A percentile compares a stretch with the other conserved stretches of the same genome.
phyloP scores from a whole-genome alignment of 1,284 basidiomycete species.

The Anthracocystis walkeri region DNA sequence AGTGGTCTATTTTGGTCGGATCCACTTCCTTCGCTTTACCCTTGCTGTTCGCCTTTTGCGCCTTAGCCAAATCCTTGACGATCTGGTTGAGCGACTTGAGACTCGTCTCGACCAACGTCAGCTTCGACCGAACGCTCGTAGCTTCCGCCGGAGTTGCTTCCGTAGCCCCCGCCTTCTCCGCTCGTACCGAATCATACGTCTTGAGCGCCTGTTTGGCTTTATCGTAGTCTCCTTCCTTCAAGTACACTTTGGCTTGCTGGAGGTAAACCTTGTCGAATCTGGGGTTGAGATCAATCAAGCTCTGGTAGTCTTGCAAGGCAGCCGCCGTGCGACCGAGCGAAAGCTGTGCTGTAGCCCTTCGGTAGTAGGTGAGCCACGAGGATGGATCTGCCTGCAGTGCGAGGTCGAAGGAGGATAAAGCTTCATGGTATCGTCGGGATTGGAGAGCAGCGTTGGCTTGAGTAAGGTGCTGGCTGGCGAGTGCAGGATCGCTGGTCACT shows the following conservation, averaged over 20 bases:
- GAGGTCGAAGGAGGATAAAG: constrained; percentile 58
- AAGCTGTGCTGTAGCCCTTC: constrained; percentile 66
- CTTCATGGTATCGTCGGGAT: constrained; percentile 57
- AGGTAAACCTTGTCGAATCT: constrained; percentile 65
- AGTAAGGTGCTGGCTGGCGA: constrained; percentile 47
- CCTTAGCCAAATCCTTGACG: constrained; percentile 55
- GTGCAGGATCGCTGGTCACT: constrained; percentile 22
- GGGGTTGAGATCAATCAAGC: constrained; percentile 60
- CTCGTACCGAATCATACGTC: constrained; percentile 26
- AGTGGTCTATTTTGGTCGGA: constrained; percentile 52
- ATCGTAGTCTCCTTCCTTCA: constrained; percentile 64
- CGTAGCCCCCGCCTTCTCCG: constrained; percentile 34
- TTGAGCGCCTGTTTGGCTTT: constrained; percentile 50
- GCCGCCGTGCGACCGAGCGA: constrained; percentile 64
- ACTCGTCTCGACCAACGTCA: constrained; percentile 26
- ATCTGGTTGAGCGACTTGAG: constrained; percentile 51
- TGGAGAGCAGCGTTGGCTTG: constrained; percentile 59
- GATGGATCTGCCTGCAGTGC: constrained; percentile 58
- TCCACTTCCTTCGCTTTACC: constrained; percentile 48
- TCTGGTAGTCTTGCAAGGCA: constrained; percentile 61
- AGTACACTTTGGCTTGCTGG: constrained; percentile 60
- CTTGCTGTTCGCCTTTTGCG: constrained; percentile 29
- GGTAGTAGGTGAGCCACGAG: constrained; percentile 65
- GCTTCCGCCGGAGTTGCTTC: constrained; percentile 22
- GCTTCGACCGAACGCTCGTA: constrained; percentile 38